Percentiles rank a stretch among this genome's conserved stretches.
These are phyloP conservation scores for Mytilinidion resinicola DNA, from an alignment of 495 filamentous ascomycete genomes.

Conservation along the genomic window DNA sequence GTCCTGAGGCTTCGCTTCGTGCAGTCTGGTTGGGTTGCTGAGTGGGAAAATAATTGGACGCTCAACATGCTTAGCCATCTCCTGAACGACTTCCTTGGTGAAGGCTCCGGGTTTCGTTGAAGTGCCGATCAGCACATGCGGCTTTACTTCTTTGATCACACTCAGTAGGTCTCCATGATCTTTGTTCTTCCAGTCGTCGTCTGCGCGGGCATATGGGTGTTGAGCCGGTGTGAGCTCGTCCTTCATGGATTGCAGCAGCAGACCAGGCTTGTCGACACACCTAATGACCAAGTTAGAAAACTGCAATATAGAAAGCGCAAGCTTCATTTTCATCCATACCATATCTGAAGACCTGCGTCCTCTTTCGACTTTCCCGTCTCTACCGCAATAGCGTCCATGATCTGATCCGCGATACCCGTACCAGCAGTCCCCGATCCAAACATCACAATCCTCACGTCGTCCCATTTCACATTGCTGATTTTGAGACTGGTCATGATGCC, in stretches of 20 bases:
- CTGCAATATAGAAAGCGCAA: neutral
- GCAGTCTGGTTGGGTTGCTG: constrained; percentile 78
- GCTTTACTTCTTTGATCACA: constrained; percentile 65
- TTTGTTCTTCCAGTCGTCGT: constrained; percentile 56
- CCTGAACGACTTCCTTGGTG: constrained; percentile 63
- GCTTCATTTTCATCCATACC: constrained; percentile 42
- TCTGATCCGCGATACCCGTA: constrained; percentile 78
- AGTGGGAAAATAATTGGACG: constrained; percentile 78
- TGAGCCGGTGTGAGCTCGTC: constrained; percentile 60
- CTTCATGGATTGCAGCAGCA: constrained; percentile 59
- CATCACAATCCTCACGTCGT: constrained; percentile 62
- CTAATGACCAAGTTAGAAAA: constrained; percentile 38
- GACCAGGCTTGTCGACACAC: constrained; percentile 80
- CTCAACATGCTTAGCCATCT: constrained; percentile 73
- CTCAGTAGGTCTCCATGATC: constrained; percentile 53
- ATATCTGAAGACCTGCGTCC: constrained; percentile 77
- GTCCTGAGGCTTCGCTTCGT: constrained; percentile 77
- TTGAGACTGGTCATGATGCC: constrained; percentile 69
- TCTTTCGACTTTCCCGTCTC: constrained; percentile 61
- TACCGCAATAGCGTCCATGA: constrained; percentile 67
- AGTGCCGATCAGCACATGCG: constrained; percentile 77
- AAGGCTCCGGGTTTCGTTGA: constrained; percentile 78
- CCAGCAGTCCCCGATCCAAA: constrained; percentile 85
- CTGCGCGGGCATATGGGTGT: constrained; percentile 56
- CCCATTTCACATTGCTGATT: constrained; percentile 58